These are phyloP conservation scores for Fusarium sp. DNA, from an alignment of 2,329 filamentous ascomycete genomes.

Conservation along the genomic window DNA sequence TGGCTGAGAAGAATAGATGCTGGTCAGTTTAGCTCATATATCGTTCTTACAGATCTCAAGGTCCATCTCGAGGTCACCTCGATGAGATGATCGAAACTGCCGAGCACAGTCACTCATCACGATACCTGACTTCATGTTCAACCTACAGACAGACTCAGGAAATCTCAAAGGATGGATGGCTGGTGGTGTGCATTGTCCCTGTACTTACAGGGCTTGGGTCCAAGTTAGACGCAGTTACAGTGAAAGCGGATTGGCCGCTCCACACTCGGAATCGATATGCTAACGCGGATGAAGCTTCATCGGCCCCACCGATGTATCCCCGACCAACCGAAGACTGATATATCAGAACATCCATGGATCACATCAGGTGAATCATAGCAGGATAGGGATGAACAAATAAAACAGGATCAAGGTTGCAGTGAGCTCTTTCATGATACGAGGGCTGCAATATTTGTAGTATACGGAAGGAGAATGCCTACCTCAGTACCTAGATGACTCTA, in stretches of 20 bases:
- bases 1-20: background rate
- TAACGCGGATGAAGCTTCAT: slow-evolving; percentile 41
- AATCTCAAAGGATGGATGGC: background rate
- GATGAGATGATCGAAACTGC: background rate
- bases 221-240: slow-evolving; percentile 38
- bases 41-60: background rate
- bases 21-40: background rate
- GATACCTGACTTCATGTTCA: background rate
- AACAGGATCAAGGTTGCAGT: slow-evolving; percentile 8
- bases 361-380: slow-evolving; percentile 38
- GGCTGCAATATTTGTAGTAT: background rate
- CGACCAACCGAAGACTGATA: slow-evolving; percentile 38
- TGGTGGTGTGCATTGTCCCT: slow-evolving; percentile 36
- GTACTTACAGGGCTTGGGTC: slow-evolving; percentile 40
- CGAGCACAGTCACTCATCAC: background rate
- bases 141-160: background rate
- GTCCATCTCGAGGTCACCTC: background rate
- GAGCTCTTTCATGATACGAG: background rate
- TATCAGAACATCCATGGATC: slow-evolving; percentile 40
- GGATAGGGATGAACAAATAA: slow-evolving; percentile 8
- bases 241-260: slow-evolving; percentile 46
- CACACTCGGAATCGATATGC: slow-evolving; percentile 33
- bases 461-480: background rate
- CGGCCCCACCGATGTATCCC: slow-evolving; percentile 32
- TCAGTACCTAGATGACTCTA: background rate